Percentiles rank a stretch among this genome's conserved stretches.
Evolutionary conservation across 352 stramenopile genomes (phyloP).

Genomic region (Blastocystis sp.): DNA sequence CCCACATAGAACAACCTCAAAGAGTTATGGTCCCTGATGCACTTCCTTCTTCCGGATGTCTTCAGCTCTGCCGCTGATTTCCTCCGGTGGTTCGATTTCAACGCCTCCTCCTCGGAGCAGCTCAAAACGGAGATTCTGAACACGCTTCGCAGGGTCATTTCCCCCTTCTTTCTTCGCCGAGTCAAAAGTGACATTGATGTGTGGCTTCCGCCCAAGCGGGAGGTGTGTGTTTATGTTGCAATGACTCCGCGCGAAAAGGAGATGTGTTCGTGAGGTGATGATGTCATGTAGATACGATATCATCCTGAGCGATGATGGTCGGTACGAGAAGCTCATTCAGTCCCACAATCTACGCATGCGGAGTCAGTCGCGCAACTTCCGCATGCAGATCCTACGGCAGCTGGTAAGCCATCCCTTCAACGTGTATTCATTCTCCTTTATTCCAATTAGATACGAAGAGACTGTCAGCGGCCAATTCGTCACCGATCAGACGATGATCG

Average conservation of each 20-base stretch:
- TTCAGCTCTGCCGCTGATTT: slow-evolving; percentile 72
- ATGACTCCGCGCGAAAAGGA: slow-evolving; percentile 92
- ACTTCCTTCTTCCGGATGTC: slow-evolving; percentile 87
- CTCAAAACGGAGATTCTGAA: slow-evolving; percentile 74
- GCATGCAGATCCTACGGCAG: slow-evolving; percentile 49
- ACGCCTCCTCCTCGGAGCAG: slow-evolving; percentile 60
- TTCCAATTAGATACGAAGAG: slow-evolving; percentile 7
- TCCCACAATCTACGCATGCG: not conserved
- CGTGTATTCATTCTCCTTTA: not conserved
- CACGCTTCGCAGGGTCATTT: slow-evolving; percentile 78
- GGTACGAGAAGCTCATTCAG: slow-evolving; percentile 29
- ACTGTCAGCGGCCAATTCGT: not conserved
- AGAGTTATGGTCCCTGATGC: slow-evolving; percentile 92
- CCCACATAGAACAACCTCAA: slow-evolving; percentile 80
- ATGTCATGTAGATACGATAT: slow-evolving; percentile 48
- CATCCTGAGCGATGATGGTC: slow-evolving; percentile 1
- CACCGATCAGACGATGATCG: slow-evolving; percentile 18
- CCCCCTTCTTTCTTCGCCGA: slow-evolving; percentile 91
- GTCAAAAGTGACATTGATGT: slow-evolving; percentile 93
- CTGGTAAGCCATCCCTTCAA: slow-evolving; percentile 49
- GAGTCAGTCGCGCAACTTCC: slow-evolving; percentile 10
- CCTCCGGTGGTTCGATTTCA: slow-evolving; percentile 67
- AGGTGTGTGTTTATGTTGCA: slow-evolving; percentile 93
- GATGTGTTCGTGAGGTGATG: slow-evolving; percentile 68
- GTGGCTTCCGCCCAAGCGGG: slow-evolving; percentile 86